Percentiles rank a stretch among this genome's conserved stretches.
Conservation (phyloP, 2,329 filamentous ascomycete genomes). For the Aspergillus spinulosporus region DNA sequence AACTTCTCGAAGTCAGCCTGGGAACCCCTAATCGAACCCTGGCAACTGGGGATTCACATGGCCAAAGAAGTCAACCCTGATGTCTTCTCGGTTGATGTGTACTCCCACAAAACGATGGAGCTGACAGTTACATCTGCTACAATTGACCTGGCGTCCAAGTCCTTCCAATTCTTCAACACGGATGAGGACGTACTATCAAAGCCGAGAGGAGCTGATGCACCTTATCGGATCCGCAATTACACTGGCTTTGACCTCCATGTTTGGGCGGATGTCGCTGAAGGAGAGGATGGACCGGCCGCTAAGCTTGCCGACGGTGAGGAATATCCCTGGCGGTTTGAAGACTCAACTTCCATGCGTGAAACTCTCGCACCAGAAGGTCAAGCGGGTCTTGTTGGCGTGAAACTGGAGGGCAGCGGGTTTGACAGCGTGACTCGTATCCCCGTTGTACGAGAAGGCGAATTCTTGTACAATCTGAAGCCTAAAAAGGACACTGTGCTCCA, state of each 20-base stretch:
- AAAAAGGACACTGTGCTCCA: slow-evolving; percentile 83
- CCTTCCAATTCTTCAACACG: slow-evolving; percentile 81
- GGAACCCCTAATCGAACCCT: slow-evolving; percentile 95
- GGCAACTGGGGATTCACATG: slow-evolving; percentile 90
- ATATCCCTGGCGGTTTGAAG: slow-evolving; percentile 92
- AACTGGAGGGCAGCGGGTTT: slow-evolving; percentile 90
- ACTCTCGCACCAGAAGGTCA: slow-evolving; percentile 81
- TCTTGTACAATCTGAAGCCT: slow-evolving; percentile 82
- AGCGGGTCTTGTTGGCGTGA: slow-evolving; percentile 75
- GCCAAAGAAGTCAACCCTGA: slow-evolving; percentile 74
- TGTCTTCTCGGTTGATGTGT: slow-evolving; percentile 76
- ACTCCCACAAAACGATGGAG: slow-evolving; percentile 87
- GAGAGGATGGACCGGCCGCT: slow-evolving; percentile 65
- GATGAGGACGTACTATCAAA: slow-evolving; percentile 93
- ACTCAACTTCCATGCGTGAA: slow-evolving; percentile 94
- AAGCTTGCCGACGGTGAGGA: slow-evolving; percentile 87
- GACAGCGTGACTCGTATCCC: slow-evolving; percentile 85
- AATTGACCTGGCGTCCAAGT: slow-evolving; percentile 90
- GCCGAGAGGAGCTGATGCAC: slow-evolving; percentile 84
- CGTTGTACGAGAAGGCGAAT: slow-evolving; percentile 92
- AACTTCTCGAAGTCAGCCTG: slow-evolving; percentile 99
- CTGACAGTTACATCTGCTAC: slow-evolving; percentile 90
- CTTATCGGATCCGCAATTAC: slow-evolving; percentile 91
- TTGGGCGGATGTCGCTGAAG: slow-evolving; percentile 74
- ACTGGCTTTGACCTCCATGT: slow-evolving; percentile 89